These are phyloP conservation scores for Trypanosoma scelopori DNA, from an alignment of 208 protist species.

Conservation along the genomic window DNA sequence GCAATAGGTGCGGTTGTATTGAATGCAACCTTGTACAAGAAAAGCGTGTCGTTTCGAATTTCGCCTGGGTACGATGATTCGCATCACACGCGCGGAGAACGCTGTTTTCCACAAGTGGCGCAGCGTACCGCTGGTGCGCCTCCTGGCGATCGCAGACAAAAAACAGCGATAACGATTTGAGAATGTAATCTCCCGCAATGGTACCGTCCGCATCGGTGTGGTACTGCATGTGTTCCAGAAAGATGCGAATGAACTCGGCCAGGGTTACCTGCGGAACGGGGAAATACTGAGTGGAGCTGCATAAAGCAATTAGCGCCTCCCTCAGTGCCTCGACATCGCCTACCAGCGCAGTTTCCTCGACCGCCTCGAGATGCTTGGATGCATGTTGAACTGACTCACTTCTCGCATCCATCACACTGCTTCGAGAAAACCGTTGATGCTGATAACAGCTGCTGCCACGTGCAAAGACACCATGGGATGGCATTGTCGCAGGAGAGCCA, in stretches of 20 bases:
- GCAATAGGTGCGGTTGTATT: constrained; percentile 9
- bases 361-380: constrained; percentile 19
- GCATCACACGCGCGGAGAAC: constrained; percentile 5
- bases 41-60: constrained; percentile 22
- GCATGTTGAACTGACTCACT: constrained; percentile 21
- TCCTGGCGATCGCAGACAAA: constrained; percentile 21
- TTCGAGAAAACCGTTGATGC: constrained; percentile 15
- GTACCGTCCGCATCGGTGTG: constrained; percentile 16
- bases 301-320: constrained; percentile 20
- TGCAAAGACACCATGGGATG: background rate
- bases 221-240: constrained; percentile 23
- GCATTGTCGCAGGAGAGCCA: background rate
- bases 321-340: constrained; percentile 1
- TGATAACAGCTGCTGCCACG: constrained; percentile 1
- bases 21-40: background rate
- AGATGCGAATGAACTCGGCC: constrained; percentile 19
- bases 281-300: constrained; percentile 16
- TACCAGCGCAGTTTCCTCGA: background rate
- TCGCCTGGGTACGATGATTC: background rate
- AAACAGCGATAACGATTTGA: constrained; percentile 23
- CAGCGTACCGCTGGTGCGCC: constrained; percentile 17
- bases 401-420: constrained; percentile 13
- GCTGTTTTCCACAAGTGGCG: constrained; percentile 24
- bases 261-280: constrained; percentile 23
- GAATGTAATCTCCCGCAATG: constrained; percentile 29